Base-by-base conservation (phyloP, 352 stramenopile species). In the Phytophthora vignae region DNA sequence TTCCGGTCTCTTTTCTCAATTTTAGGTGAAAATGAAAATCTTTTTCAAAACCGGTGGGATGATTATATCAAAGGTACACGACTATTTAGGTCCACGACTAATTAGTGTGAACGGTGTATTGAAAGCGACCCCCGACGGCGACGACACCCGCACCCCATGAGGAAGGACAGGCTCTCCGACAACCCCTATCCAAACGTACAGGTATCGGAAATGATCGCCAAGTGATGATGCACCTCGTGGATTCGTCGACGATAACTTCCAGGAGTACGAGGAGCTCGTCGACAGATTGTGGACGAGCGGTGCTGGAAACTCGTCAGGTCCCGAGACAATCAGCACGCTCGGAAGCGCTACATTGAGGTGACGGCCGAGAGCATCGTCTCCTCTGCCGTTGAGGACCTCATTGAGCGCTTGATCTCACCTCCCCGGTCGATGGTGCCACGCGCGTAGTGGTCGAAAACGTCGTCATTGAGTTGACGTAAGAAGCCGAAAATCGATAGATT, bases 201-300 rank as follows among this genome's bases (percentile, higher is more conserved):
- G 15, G 60, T 79, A 27, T 66, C 62, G 58, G 48, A 5, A 53
- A 59, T 5, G 53, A 76, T 11, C 38, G 63, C 9, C 7, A 36
- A 8, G 50, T 67, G 19, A 31, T 79, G 8, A 62, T 69, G 22
- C 44, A 73, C 12, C 62, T 79, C 21, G 67, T 70, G 36, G 25
- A 40, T 69, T 76, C 53, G 60, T 78, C 27, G 22, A 59, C 14
- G 55, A 69, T 17, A 65, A 75, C 54, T 73, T 79, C 48, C 62
- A 60, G 31, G 67, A 84, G n/a, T 87, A 81, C 50, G 72, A 82
- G 46, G 55, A 58, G 11, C 83, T 81, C 53, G 74, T 70, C 4
- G 50, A 70, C 54, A 64, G 2, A 56, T 60, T 29, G 64, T 79
- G 36, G 63, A 79, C 36, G 50, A 63, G 19, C 15, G 42, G 21